Conservation (phyloP, 352 stramenopile species). For the Globisporangium perplexum region DNA sequence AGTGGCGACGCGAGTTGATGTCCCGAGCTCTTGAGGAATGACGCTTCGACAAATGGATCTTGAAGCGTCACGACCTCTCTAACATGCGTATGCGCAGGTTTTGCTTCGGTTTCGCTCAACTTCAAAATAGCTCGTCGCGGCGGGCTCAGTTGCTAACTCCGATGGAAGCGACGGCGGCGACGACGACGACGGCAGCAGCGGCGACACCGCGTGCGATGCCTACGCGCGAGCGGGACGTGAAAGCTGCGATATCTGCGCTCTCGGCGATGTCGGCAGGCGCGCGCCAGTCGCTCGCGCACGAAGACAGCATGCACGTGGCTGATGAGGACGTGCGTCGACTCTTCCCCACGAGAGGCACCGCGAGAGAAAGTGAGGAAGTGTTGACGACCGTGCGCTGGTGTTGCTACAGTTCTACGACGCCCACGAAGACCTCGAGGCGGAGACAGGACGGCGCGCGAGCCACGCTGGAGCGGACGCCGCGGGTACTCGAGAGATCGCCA, state of each 20-base stretch:
- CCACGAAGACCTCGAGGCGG: slow-evolving; percentile 41
- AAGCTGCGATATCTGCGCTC: not conserved
- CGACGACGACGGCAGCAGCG: not conserved
- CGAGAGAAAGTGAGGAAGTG: too few species aligned
- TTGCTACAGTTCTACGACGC: slow-evolving; percentile 62
- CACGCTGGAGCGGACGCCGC: not conserved
- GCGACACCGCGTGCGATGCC: not conserved
- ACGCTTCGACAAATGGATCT: too few species aligned
- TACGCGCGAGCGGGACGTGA: not conserved
- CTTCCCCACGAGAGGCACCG: not conserved
- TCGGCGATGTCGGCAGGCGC: not conserved
- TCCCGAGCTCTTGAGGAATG: too few species aligned
- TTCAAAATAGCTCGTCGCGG: not conserved
- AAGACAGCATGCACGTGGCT: slow-evolving; percentile 43
- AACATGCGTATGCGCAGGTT: too few species aligned
- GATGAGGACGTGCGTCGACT: slow-evolving; percentile 53
- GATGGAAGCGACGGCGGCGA: not conserved
- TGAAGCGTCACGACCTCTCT: not conserved
- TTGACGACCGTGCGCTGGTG: not conserved
- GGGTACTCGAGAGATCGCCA: too few species aligned
- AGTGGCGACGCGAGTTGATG: too few species aligned
- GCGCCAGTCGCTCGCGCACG: slow-evolving; percentile 18
- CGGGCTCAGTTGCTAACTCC: not conserved
- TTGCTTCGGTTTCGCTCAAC: too few species aligned
- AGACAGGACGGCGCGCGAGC: slow-evolving; percentile 19